Conservation (phyloP, 2,329 filamentous ascomycete genomes). For the Emergomyces orientalis region DNA sequence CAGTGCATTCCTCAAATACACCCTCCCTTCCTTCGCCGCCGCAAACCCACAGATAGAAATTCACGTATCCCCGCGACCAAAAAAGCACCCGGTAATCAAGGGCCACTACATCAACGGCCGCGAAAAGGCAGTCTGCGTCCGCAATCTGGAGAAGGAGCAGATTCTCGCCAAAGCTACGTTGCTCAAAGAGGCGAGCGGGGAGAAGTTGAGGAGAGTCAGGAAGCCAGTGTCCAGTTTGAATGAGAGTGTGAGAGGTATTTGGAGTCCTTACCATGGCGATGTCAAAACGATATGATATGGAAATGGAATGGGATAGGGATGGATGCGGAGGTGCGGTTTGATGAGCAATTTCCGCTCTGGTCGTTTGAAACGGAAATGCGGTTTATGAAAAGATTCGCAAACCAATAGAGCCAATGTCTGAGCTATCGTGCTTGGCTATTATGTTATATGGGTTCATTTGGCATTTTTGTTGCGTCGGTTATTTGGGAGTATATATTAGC, state of each 20-base stretch:
- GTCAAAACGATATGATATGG: slow-evolving; percentile 40
- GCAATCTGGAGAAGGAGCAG: slow-evolving; percentile 71
- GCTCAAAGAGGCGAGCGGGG: slow-evolving; percentile 39
- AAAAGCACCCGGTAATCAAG: slow-evolving; percentile 77
- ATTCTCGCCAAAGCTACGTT: slow-evolving; percentile 65
- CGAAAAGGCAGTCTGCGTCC: slow-evolving; percentile 76
- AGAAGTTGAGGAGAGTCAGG: slow-evolving; percentile 44
- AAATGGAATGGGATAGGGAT: slow-evolving; percentile 6
- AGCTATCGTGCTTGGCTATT: background rate
- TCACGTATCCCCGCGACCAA: slow-evolving; percentile 78
- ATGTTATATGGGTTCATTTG: background rate
- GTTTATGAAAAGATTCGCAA: background rate
- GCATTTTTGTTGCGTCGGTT: slow-evolving; percentile 1
- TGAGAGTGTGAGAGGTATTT: slow-evolving; percentile 56
- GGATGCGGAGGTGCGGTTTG: background rate
- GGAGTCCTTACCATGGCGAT: slow-evolving; percentile 54
- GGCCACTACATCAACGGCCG: slow-evolving; percentile 89
- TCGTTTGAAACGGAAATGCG: background rate
- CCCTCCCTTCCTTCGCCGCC: slow-evolving; percentile 67
- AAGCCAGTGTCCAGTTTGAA: slow-evolving; percentile 54
- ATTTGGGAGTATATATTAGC: slow-evolving; percentile 7
- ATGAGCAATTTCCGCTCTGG: background rate
- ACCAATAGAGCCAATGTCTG: background rate
- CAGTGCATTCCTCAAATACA: slow-evolving; percentile 71
- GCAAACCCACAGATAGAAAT: slow-evolving; percentile 85